phyloP scores from a whole-genome alignment of 352 stramenopile species.

The Halophytophthora batemanensis region DNA sequence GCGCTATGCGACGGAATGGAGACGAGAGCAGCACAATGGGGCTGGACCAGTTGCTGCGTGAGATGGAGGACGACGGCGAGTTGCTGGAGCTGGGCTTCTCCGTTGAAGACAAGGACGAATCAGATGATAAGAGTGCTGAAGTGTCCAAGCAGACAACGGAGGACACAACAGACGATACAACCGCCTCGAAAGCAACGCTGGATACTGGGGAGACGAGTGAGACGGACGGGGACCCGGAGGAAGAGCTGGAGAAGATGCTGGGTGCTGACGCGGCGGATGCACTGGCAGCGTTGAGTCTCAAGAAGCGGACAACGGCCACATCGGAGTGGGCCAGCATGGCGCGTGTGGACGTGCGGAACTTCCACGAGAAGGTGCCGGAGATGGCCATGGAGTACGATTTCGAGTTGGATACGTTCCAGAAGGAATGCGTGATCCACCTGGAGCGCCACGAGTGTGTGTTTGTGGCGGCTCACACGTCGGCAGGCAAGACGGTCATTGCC shows the following conservation, averaged over 20 bases:
- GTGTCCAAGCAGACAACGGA: too few species aligned
- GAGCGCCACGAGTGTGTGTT: constrained; percentile 94
- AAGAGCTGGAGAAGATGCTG: constrained; percentile 51
- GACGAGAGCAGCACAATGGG: constrained; percentile 51
- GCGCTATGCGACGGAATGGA: constrained; percentile 44
- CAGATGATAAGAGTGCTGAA: constrained; percentile 10
- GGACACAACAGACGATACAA: too few species aligned
- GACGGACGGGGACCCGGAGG: constrained; percentile 36
- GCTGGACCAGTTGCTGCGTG: constrained; percentile 63
- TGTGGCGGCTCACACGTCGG: constrained; percentile 98
- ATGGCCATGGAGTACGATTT: constrained; percentile 83
- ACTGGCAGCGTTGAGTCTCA: constrained; percentile 4
- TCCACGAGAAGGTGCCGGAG: constrained; percentile 77
- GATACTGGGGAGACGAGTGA: neutral
- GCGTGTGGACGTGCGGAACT: constrained; percentile 74
- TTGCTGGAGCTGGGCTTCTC: constrained; percentile 58
- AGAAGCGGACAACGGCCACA: constrained; percentile 15
- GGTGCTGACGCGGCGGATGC: constrained; percentile 11
- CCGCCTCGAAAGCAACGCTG: neutral
- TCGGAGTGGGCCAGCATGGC: constrained; percentile 77
- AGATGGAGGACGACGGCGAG: constrained; percentile 71
- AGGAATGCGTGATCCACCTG: constrained; percentile 94
- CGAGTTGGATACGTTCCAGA: constrained; percentile 96
- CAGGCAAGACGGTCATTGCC: constrained; percentile 95
- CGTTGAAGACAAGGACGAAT: constrained; percentile 31